Conservation (phyloP, 2,329 filamentous ascomycete genomes). For the Elsinoe australis region DNA sequence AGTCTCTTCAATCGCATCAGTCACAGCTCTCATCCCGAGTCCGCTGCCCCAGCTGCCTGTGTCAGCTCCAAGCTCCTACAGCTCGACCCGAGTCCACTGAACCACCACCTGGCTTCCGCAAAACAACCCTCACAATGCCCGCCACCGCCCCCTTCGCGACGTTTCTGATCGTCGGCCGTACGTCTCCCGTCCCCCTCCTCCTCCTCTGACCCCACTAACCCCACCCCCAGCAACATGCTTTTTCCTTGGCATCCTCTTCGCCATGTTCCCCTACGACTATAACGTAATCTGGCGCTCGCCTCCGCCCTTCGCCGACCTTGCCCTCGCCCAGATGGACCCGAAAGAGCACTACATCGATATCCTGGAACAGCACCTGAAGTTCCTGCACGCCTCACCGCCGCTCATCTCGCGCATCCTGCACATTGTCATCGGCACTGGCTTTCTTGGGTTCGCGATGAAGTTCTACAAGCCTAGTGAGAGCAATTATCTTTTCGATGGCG, state of each 20-base stretch:
- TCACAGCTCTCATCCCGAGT: too few species aligned
- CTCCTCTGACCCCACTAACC: slow-evolving; percentile 1
- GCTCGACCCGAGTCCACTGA: background rate
- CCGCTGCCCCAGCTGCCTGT: background rate
- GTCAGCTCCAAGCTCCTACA: background rate
- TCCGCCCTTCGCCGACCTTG: slow-evolving; percentile 38
- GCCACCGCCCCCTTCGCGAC: slow-evolving; percentile 64
- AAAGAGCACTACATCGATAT: slow-evolving; percentile 67
- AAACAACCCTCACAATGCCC: background rate
- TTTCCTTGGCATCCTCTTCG: slow-evolving; percentile 97
- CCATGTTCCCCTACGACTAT: slow-evolving; percentile 91
- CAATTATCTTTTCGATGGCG: slow-evolving; percentile 89
- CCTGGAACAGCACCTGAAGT: slow-evolving; percentile 81
- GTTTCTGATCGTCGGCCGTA: slow-evolving; percentile 93
- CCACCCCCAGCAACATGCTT: slow-evolving; percentile 64
- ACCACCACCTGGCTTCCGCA: background rate
- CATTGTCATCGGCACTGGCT: slow-evolving; percentile 81
- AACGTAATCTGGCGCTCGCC: slow-evolving; percentile 73
- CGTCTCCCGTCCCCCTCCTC: slow-evolving; percentile 34
- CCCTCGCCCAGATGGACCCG: slow-evolving; percentile 20
- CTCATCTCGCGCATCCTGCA: slow-evolving; percentile 89
- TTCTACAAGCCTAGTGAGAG: slow-evolving; percentile 89
- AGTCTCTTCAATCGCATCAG: too few species aligned
- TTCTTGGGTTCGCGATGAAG: slow-evolving; percentile 85
- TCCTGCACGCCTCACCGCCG: slow-evolving; percentile 84